Evolutionary conservation across 2,329 filamentous ascomycete species (phyloP).

Genomic region (Hypoxylon rubiginosum): DNA sequence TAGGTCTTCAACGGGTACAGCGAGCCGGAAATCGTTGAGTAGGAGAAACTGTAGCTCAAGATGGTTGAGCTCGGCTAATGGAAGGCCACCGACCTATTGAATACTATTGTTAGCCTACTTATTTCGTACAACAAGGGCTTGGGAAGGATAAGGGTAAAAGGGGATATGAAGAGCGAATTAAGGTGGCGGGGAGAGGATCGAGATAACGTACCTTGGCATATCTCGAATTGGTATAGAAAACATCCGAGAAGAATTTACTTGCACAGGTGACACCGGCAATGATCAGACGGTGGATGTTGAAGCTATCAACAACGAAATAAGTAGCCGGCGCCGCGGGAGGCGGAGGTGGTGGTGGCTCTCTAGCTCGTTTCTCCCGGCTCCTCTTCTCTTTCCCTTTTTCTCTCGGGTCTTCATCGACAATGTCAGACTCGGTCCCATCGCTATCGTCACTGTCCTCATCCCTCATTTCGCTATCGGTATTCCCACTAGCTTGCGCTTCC

Average conservation of each 20-base stretch:
- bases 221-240: constrained; percentile 98
- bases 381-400: constrained; percentile 54
- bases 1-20: constrained; percentile 92
- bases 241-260: constrained; percentile 99
- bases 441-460: constrained; percentile 53
- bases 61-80: constrained; percentile 92
- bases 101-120: constrained; percentile 35
- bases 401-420: constrained; percentile 63
- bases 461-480: constrained; percentile 55
- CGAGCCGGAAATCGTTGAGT: constrained; percentile 94
- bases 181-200: not conserved
- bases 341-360: constrained; percentile 31
- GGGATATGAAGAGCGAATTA: too few relatives aligned
- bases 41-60: constrained; percentile 95
- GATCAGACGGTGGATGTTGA: constrained; percentile 96
- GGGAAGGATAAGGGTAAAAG: too few relatives aligned
- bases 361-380: constrained; percentile 42
- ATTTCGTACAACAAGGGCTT: too few relatives aligned
- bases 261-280: constrained; percentile 98
- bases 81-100: constrained; percentile 88
- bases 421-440: constrained; percentile 64
- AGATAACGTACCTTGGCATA: constrained; percentile 87
- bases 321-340: constrained; percentile 58
- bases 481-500: constrained; percentile 13
- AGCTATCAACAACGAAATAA: constrained; percentile 96